phyloP scores from a whole-genome alignment of 169 alveolate species.

The Babesia caballi region DNA sequence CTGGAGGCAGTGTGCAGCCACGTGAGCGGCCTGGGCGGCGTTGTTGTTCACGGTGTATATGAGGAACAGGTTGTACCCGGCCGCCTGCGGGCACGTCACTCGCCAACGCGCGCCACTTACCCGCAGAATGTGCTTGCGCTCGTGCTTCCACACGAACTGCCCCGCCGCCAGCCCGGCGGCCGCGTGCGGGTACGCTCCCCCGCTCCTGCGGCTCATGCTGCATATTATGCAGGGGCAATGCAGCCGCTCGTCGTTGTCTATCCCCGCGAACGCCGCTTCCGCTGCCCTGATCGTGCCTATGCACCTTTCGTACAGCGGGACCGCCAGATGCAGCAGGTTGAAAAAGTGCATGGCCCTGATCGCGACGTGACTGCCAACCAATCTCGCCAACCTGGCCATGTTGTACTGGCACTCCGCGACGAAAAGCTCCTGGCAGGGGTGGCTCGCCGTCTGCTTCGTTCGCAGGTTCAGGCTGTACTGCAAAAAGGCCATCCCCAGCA shows the following conservation, averaged over 20 bases:
- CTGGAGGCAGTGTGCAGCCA: slow-evolving; percentile 44
- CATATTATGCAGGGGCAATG: slow-evolving; percentile 63
- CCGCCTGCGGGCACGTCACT: background rate
- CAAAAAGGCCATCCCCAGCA: slow-evolving; percentile 56
- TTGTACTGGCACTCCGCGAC: slow-evolving; percentile 56
- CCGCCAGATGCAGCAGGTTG: slow-evolving; percentile 54
- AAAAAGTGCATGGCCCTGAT: slow-evolving; percentile 61
- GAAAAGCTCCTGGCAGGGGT: slow-evolving; percentile 19
- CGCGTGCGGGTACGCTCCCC: slow-evolving; percentile 27
- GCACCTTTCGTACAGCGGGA: slow-evolving; percentile 63
- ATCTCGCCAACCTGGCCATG: slow-evolving; percentile 48
- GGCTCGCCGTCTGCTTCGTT: background rate
- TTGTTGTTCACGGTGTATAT: slow-evolving; percentile 48
- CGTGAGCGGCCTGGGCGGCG: slow-evolving; percentile 44
- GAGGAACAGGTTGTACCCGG: slow-evolving; percentile 58
- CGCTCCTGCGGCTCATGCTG: slow-evolving; percentile 24
- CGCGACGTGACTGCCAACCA: background rate
- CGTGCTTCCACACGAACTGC: slow-evolving; percentile 37
- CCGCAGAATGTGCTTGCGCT: slow-evolving; percentile 23
- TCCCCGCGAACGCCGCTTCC: background rate
- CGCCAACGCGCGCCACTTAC: background rate
- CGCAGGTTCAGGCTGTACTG: slow-evolving; percentile 37
- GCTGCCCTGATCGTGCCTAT: slow-evolving; percentile 15
- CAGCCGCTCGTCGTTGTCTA: background rate
- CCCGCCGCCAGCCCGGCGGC: slow-evolving; percentile 15